Evolutionary conservation across 73 alveolate species (phyloP).

Genomic region (Paramecium octaurelia): DNA sequence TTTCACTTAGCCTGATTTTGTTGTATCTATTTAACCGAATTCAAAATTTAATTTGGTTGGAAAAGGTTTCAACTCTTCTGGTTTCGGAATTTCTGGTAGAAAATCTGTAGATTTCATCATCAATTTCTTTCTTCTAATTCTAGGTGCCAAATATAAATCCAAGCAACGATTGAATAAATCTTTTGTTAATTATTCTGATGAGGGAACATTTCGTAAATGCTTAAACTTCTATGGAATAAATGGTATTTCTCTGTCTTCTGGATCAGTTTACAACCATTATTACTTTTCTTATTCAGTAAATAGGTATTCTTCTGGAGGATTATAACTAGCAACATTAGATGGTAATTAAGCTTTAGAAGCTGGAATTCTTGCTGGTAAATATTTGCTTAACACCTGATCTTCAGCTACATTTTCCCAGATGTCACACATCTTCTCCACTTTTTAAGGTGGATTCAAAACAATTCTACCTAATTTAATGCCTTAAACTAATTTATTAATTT

Average conservation of each 20-base stretch:
- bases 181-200: conserved; percentile 86
- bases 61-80: conserved; percentile 94
- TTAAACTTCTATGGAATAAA: conserved; percentile 78
- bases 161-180: conserved; percentile 95
- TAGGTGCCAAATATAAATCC: conserved; percentile 94
- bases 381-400: conserved; percentile 67
- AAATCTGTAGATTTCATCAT: conserved; percentile 86
- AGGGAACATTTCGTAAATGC: conserved; percentile 91
- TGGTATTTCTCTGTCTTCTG: conserved; percentile 78
- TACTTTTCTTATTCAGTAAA: conserved; percentile 79
- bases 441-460: conserved; percentile 69
- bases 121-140: conserved; percentile 91
- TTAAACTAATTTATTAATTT: conserved; percentile 82
- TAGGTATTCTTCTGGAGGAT: conserved; percentile 92
- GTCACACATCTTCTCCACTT: conserved; percentile 77
- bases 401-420: conserved; percentile 79
- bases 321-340: conserved; percentile 91
- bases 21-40: conserved; percentile 67
- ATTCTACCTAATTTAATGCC: conserved; percentile 93
- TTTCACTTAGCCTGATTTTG: conserved; percentile 67
- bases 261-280: conserved; percentile 74
- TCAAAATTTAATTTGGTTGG: conserved; percentile 89
- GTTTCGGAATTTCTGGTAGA: conserved; percentile 96
- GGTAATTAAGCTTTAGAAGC: conserved; percentile 96
- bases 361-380: conserved; percentile 74